Conservation (phyloP, 176 grass and related monocot genomes). For the Bonia amplexicaulis region DNA sequence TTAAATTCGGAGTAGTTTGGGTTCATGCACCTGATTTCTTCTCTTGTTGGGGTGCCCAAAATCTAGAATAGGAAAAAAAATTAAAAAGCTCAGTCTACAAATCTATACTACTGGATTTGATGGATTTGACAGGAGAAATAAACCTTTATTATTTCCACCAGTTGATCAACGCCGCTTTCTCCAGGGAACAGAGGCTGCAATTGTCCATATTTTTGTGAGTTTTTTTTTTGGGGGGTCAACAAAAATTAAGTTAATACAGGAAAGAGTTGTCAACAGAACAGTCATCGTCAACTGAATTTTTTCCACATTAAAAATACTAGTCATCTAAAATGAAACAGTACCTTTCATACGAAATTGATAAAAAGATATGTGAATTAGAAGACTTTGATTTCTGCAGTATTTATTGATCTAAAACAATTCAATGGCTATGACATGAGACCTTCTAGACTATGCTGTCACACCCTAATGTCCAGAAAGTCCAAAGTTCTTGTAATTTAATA, state of each 20-base stretch:
- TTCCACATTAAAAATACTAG: neutral
- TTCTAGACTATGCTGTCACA: neutral
- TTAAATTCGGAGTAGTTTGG: constrained; percentile 90
- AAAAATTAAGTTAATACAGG: neutral
- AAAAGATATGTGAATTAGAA: neutral
- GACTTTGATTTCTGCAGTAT: neutral
- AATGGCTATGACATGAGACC: neutral
- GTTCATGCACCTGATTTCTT: constrained; percentile 98
- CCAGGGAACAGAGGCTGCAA: constrained; percentile 89
- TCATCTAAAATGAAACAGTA: neutral
- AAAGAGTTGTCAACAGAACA: neutral
- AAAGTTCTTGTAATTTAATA: neutral
- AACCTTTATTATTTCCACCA: constrained; percentile 98
- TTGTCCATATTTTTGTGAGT: neutral
- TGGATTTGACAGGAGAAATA: constrained; percentile 10
- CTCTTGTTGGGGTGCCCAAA: constrained; percentile 90
- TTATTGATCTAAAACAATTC: neutral
- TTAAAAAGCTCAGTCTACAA: neutral
- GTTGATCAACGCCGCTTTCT: constrained; percentile 91
- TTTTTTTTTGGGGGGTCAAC: too few relatives aligned
- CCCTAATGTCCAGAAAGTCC: neutral
- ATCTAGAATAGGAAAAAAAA: constrained; percentile 48
- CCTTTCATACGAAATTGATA: neutral
- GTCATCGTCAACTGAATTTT: neutral
- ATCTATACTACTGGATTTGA: neutral